A percentile compares a stretch with the other conserved stretches of the same genome.
Conservation (phyloP, 306 rosid species). For the Ammopiptanthus mongolicus region DNA sequence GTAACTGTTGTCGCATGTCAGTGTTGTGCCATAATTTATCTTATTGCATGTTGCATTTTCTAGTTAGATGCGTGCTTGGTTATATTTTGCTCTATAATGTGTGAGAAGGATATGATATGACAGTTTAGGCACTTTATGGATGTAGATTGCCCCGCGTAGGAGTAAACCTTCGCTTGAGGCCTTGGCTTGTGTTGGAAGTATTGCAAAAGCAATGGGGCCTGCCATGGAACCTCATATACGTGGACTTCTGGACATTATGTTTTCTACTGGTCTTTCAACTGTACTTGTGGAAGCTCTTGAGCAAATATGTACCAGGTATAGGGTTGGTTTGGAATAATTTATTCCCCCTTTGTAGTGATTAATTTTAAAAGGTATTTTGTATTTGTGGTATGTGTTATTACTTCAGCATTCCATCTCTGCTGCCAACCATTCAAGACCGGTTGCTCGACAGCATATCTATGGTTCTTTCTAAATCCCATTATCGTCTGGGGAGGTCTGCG, state of each 20-base stretch:
- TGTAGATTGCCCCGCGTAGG: constrained; percentile 97
- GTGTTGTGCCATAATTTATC: background rate
- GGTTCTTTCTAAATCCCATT: constrained; percentile 87
- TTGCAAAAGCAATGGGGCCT: constrained; percentile 93
- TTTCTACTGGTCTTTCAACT: constrained; percentile 80
- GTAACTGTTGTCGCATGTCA: constrained; percentile 2
- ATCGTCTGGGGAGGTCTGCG: constrained; percentile 55
- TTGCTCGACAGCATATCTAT: constrained; percentile 84
- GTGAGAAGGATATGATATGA: constrained; percentile 25
- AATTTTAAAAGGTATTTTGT: constrained; percentile 3
- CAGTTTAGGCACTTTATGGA: constrained; percentile 21
- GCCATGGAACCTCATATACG: constrained; percentile 86
- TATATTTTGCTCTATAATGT: constrained; percentile 14
- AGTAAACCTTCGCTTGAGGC: constrained; percentile 96
- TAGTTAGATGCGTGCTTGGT: constrained; percentile 11
- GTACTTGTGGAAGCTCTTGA: constrained; percentile 92
- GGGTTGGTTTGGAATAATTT: constrained; percentile 1
- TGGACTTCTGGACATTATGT: constrained; percentile 90
- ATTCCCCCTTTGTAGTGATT: background rate
- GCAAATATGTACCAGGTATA: constrained; percentile 70
- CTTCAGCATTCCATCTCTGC: constrained; percentile 80
- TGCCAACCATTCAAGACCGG: constrained; percentile 89
- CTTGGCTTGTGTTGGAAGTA: constrained; percentile 96
- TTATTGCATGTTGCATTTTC: constrained; percentile 6
- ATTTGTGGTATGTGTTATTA: constrained; percentile 16